phyloP scores from a whole-genome alignment of 352 stramenopile genomes.

The Phytophthora crassamura region DNA sequence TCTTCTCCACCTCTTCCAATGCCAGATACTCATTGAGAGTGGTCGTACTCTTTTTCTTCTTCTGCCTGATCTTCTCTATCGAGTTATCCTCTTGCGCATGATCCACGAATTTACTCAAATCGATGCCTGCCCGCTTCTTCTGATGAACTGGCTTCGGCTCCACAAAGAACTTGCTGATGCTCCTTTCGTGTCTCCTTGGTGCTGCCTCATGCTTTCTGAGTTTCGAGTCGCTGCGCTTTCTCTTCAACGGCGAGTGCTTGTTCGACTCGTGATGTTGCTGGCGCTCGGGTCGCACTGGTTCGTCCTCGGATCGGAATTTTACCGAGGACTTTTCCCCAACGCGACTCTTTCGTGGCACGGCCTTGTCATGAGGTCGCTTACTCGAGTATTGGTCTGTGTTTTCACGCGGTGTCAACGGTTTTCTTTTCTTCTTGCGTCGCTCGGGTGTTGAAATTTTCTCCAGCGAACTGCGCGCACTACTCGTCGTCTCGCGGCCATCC shows the following conservation, averaged over 20 bases:
- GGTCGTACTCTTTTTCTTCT: constrained; percentile 23
- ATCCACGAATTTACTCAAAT: constrained; percentile 37
- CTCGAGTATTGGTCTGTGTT: constrained; percentile 14
- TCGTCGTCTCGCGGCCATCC: constrained; percentile 19
- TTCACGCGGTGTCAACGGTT: constrained; percentile 21
- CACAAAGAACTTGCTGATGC: constrained; percentile 34
- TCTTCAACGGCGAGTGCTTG: constrained; percentile 27
- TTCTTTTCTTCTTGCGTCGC: constrained; percentile 22
- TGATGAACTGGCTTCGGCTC: constrained; percentile 15
- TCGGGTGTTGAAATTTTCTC: constrained; percentile 11
- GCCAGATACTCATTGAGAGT: constrained; percentile 40
- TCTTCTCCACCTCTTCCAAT: constrained; percentile 28
- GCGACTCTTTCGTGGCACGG: constrained; percentile 10
- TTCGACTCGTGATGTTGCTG: constrained; percentile 14
- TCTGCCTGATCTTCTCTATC: constrained; percentile 36
- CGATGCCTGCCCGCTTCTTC: constrained; percentile 30
- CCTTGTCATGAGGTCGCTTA: constrained; percentile 8
- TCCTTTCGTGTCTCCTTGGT: constrained; percentile 14
- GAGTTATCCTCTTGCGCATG: constrained; percentile 41
- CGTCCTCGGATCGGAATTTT: constrained; percentile 12
- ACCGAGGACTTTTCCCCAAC: constrained; percentile 4
- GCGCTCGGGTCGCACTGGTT: neutral
- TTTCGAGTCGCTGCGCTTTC: constrained; percentile 24
- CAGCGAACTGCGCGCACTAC: constrained; percentile 22
- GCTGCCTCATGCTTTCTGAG: neutral